Conservation (phyloP, 2,329 filamentous ascomycete genomes). For the Nothophaeocryptopus gaeumannii region DNA sequence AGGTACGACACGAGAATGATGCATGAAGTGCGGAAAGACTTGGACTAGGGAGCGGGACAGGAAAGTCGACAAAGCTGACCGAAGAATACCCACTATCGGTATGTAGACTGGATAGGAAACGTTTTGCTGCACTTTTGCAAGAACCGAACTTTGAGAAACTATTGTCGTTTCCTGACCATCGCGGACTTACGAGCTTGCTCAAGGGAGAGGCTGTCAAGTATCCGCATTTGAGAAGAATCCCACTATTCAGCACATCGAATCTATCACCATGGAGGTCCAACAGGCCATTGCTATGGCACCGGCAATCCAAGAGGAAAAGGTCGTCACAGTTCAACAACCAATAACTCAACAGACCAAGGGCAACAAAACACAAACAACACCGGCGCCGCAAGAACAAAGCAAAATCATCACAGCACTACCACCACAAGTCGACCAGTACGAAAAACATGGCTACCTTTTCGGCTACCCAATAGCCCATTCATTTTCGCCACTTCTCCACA, state of each 20-base stretch:
- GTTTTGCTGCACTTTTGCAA: no score
- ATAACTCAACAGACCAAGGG: not conserved
- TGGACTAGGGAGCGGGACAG: no score
- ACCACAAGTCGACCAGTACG: slow-evolving; percentile 35
- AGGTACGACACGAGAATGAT: not conserved
- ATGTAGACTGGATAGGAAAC: no score
- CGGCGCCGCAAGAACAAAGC: slow-evolving; percentile 15
- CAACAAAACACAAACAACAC: not conserved
- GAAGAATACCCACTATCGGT: not conserved
- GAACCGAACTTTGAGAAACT: no score
- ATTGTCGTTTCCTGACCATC: no score
- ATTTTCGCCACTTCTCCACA: slow-evolving; percentile 54
- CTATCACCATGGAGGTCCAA: no score
- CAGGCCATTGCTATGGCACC: no score
- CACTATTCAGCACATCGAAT: no score
- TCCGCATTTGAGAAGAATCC: no score
- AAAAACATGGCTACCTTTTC: slow-evolving; percentile 55
- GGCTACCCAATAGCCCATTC: slow-evolving; percentile 58
- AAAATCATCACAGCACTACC: slow-evolving; percentile 26
- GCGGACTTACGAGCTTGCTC: no score
- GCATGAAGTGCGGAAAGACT: not conserved
- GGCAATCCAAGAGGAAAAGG: not conserved
- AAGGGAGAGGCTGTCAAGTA: no score
- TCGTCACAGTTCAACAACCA: no score
- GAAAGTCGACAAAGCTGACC: not conserved